Base-by-base conservation (phyloP, 1,284 basidiomycete species). In the Cutaneotrichosporon daszewskae region DNA sequence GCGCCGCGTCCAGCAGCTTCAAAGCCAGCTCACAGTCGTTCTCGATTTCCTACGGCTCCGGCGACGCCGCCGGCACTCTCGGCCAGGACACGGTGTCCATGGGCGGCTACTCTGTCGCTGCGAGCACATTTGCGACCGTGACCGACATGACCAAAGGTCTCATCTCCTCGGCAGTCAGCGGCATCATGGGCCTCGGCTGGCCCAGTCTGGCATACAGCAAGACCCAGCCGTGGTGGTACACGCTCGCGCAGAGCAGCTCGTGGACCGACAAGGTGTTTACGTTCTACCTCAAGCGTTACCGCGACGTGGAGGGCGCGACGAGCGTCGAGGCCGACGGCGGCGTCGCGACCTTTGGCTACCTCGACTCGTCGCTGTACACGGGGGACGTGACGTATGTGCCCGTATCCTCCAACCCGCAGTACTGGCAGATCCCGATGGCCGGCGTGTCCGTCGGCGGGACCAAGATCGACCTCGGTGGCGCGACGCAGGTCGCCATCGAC, bases 331-430 rank as follows among this genome's bases (percentile, higher is more conserved):
- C 77, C 3, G 57, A 68, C 25, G 89, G 89, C 49, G 90, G 90
- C 11, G 77, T 78, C 0, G 84, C 91, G 53, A 85, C 80, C 4
- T 82, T 94, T 45, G 49, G 58, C 9, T 56, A 47, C 37, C 34
- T 48, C 37, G 85, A 92, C 67, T 64, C 74, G 0, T 79, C 79
- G 6, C 69, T 88, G 3, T 94, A 82, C 70, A 80, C 81, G 0
- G 89, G 89, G 9, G 74, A 80, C 37, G 84, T 95, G 46, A 84
- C 89, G 49, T 92, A 82, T 58, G 78, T 79, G 50, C 72, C 84
- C 44, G 78, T 83, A 0, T 37, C 55, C 4, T 40, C 44, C 16
- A 53, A 55, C 43, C 54, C 68, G 1, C 49, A 64, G 47, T 72
- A 71, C 53, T 72, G 69, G 69, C 58, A 69, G 44, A 64, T 71